Evolutionary conservation across 805 yeast species (phyloP), one percentile per base, ranked within the genome.

Genomic region (Cyberlindnera amylophila): DNA sequence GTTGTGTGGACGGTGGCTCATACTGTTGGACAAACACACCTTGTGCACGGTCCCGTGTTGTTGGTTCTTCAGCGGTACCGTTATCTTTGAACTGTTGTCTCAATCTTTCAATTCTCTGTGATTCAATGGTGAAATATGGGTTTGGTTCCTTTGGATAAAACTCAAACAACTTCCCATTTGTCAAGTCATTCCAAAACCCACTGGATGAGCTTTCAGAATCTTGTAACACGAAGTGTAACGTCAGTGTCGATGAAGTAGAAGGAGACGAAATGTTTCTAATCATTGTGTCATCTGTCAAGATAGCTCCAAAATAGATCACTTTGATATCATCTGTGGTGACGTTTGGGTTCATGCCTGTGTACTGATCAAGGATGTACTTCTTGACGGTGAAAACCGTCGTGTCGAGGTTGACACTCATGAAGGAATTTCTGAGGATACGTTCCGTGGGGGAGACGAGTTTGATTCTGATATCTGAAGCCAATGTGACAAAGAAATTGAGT

Each of bases 141-240:
- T 58, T 57, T 28, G 63, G 61, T 29, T 53, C 58, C 41, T 56
- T 52, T 29, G 65, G 64, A 19, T 59, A 45, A 35, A 56, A 60
- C 15, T 60, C 65, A 49, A 61, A 59, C 4, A 56, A 38, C 8
- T 42, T 46, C 1, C 62, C 64, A 23, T 43, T 49, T 35, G 37
- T 53, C 24, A 61, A 23, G 34, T 59, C 63, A 28, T 37, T 49
- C 64, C 64, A 60, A 24, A 61, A 52, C 3, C 63, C 56, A 21
- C 24, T 1, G 38, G 28, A 2, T 38, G 40, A 10, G 49, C 60
- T 1, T n/a, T n/a, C n/a, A n/a, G 50, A 51, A 18, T 55, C 57
- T 12, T 45, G 46, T 8, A 58, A 21, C 4, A 53, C 47, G 36
- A 49, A 58, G 42, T 55, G 61, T 1, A 58, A 41, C 11, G 54